Percentiles rank a stretch among this genome's conserved stretches.
Evolutionary conservation across 2,329 filamentous ascomycete genomes (phyloP).

Genomic region (Cladosporium cucumerinum): DNA sequence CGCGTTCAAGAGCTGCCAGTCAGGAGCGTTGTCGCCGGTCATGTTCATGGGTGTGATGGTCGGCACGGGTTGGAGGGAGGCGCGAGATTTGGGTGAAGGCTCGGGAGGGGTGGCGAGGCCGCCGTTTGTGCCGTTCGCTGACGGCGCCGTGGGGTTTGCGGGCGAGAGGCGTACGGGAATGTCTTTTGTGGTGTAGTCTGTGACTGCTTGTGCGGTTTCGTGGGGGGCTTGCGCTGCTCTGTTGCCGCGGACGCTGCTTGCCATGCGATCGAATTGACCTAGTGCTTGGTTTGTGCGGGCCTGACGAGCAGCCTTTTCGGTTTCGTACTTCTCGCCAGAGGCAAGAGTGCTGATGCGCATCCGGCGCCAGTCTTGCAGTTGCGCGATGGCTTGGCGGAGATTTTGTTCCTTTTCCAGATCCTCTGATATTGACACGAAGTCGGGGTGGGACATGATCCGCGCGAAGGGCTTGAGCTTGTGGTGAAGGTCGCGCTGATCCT

Average conservation of each 20-base stretch:
- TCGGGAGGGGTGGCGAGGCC: constrained; percentile 15
- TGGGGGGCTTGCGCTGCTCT: constrained; percentile 24
- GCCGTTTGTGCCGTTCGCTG: neutral
- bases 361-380: constrained; percentile 90
- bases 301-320: constrained; percentile 74
- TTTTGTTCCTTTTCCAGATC: constrained; percentile 89
- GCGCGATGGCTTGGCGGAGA: constrained; percentile 79
- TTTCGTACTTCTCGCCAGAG: constrained; percentile 87
- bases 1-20: constrained; percentile 78
- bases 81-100: constrained; percentile 21
- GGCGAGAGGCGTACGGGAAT: constrained; percentile 30
- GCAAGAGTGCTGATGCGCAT: constrained; percentile 80
- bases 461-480: constrained; percentile 96
- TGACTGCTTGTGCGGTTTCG: constrained; percentile 31
- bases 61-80: constrained; percentile 31
- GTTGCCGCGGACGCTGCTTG: constrained; percentile 26
- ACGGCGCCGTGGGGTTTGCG: constrained; percentile 19
- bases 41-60: constrained; percentile 64
- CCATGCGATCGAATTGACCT: constrained; percentile 31
- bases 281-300: constrained; percentile 48
- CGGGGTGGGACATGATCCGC: constrained; percentile 89
- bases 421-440: constrained; percentile 82
- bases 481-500: constrained; percentile 86
- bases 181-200: constrained; percentile 33
- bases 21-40: constrained; percentile 71